These are phyloP conservation scores for Angomonas deanei DNA, from an alignment of 208 protist genomes.

Conservation along the genomic window DNA sequence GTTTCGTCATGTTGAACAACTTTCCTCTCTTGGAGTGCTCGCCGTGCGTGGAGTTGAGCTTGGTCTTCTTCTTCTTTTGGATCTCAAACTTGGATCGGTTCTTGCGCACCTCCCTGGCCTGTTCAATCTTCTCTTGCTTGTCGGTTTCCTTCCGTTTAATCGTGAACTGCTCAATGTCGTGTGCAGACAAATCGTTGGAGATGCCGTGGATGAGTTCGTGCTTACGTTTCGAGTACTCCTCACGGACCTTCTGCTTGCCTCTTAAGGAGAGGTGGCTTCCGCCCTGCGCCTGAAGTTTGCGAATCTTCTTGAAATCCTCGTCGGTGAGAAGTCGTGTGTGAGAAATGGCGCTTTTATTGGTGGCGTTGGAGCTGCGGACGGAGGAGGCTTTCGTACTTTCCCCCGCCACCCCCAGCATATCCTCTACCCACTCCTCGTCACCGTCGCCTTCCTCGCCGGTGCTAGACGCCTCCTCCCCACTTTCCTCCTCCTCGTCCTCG, in stretches of 20 bases:
- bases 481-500: slow-evolving; percentile 23
- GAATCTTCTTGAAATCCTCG: slow-evolving; percentile 81
- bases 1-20: slow-evolving; percentile 90
- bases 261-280: slow-evolving; percentile 68
- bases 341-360: slow-evolving; percentile 30
- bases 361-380: slow-evolving; percentile 24
- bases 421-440: slow-evolving; percentile 66
- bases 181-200: slow-evolving; percentile 60
- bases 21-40: slow-evolving; percentile 88
- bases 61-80: slow-evolving; percentile 87
- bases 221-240: slow-evolving; percentile 39
- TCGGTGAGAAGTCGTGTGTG: slow-evolving; percentile 71
- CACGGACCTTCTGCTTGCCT: slow-evolving; percentile 65
- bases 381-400: slow-evolving; percentile 21
- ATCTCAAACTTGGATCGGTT: slow-evolving; percentile 85
- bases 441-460: slow-evolving; percentile 2
- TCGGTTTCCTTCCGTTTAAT: slow-evolving; percentile 65
- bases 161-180: slow-evolving; percentile 88
- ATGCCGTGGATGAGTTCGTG: slow-evolving; percentile 79
- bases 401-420: slow-evolving; percentile 20
- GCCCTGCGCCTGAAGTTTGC: slow-evolving; percentile 57
- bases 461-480: background rate
- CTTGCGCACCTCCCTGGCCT: slow-evolving; percentile 72
- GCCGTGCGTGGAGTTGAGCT: slow-evolving; percentile 80
- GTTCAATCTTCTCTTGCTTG: slow-evolving; percentile 81